Evolutionary conservation across 768 basidiomycete genomes (phyloP), one percentile per base, ranked within the genome.

Genomic region (Gloeostereum incarnatum): DNA sequence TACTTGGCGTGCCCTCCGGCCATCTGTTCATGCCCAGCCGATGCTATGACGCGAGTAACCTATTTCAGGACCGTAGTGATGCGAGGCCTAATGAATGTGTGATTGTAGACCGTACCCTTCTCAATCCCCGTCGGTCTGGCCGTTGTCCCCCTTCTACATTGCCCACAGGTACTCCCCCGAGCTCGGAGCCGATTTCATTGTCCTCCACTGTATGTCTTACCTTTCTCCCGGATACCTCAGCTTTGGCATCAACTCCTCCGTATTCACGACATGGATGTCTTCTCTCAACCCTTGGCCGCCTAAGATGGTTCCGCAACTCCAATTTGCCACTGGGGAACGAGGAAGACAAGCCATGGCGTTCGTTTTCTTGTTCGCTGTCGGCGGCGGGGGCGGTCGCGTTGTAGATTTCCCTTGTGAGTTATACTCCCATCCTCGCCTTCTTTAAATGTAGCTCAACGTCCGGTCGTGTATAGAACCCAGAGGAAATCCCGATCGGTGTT

Each of bases 211-310:
- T 59, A 39, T 19, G 53, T n/a, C 47, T 21, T 14, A 23, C 10
- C 21, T 39, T 26, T 8, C 16, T 3, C 55, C 70, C 14, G 69
- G 70, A 38, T 70, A 59, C 49, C 55, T 75, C 36, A 64, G 65
- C 41, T 71, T 72, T 37, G 75, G 75, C 11, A 72, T 78, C 53
- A 78, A 78, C 59, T 68, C 66, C 8, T 69, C 63, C 6, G 61
- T 72, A 17, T 68, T 71, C 48, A 61, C 58, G 6, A 58, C n/a
- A 45, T 71, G 19, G 68, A 63, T 31, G 51, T 68, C 18, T 63
- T 71, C 46, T 69, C 67, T 9, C 69, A 69, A 44, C 69, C 59
- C 49, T 72, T 25, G 63, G 66, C 42, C 61, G 63, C 20, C 60
- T 68, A 13, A 50, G 59, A 13, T 72, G 65, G 61, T 73, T 66